Evolutionary conservation across 2,329 filamentous ascomycete species (phyloP).

Genomic region (Calonectria honghensis): DNA sequence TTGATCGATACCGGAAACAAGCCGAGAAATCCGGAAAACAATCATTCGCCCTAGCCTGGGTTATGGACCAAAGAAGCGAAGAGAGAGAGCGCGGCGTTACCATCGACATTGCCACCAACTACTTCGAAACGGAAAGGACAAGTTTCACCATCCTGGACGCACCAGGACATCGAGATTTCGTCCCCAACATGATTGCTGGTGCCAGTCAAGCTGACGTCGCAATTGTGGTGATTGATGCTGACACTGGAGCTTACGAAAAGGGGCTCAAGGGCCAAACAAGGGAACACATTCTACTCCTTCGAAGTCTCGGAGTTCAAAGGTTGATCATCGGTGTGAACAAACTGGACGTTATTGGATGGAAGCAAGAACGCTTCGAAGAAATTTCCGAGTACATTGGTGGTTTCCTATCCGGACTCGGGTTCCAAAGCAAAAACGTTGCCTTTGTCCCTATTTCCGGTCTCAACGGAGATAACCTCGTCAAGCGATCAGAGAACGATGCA

Average conservation of each 20-base stretch:
- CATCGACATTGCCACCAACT: conserved; percentile 96
- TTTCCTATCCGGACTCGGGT: conserved; percentile 89
- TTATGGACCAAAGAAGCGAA: conserved; percentile 93
- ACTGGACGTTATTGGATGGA: conserved; percentile 91
- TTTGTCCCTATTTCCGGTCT: conserved; percentile 95
- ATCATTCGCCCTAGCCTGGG: conserved; percentile 97
- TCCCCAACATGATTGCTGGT: conserved; percentile 99
- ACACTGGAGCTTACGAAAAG: conserved; percentile 93
- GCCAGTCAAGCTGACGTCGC: conserved; percentile 97
- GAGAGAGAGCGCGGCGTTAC: conserved; percentile 94
- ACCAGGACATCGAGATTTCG: conserved; percentile 95
- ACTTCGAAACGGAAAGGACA: conserved; percentile 92
- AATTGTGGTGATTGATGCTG: conserved; percentile 93
- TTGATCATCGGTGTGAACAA: conserved; percentile 97
- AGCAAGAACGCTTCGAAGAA: conserved; percentile 86
- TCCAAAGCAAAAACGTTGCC: conserved; percentile 85
- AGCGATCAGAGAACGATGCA: conserved; percentile 71
- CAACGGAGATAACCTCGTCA: conserved; percentile 89
- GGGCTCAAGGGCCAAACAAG: conserved; percentile 95
- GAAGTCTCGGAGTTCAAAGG: conserved; percentile 92
- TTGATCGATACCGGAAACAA: conserved; percentile 92
- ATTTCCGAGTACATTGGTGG: conserved; percentile 89
- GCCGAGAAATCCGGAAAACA: conserved; percentile 94
- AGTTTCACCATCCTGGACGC: conserved; percentile 96
- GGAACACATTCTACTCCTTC: conserved; percentile 91